These are phyloP conservation scores for Termitomyces sp. DNA, from an alignment of 768 basidiomycete genomes.

Conservation along the genomic window DNA sequence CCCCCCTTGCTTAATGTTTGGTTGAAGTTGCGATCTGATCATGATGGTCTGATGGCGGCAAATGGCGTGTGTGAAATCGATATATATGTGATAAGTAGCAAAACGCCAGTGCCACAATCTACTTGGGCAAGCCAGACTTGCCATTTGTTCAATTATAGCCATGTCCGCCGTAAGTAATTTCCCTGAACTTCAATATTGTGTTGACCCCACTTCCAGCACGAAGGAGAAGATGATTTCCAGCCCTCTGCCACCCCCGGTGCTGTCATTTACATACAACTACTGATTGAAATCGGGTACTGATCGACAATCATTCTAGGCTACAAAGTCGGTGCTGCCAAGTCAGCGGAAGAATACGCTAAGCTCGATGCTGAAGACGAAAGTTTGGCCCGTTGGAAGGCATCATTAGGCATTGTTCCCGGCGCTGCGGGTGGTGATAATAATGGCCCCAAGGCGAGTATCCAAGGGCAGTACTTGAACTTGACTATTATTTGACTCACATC, in stretches of 20 bases:
- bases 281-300: constrained; percentile 3
- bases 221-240: constrained; percentile 70
- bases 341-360: constrained; percentile 76
- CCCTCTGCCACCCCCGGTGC: constrained; percentile 69
- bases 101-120: constrained; percentile 1
- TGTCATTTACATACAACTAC: constrained; percentile 2
- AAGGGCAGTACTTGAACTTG: neutral
- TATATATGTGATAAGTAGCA: constrained; percentile 28
- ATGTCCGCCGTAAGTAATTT: constrained; percentile 51
- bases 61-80: constrained; percentile 73
- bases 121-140: constrained; percentile 18
- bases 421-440: constrained; percentile 28
- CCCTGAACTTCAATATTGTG: neutral
- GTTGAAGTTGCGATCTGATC: neutral
- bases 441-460: constrained; percentile 71
- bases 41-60: constrained; percentile 43
- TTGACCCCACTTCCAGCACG: constrained; percentile 30
- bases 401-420: constrained; percentile 75
- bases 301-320: constrained; percentile 50
- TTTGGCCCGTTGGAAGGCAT: constrained; percentile 93
- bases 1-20: too few relatives aligned
- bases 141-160: constrained; percentile 21
- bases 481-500: constrained; percentile 15
- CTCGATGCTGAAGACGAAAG: constrained; percentile 92
- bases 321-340: constrained; percentile 66